Evolutionary conservation across 139 green algal species (phyloP).

Genomic region (Diplosphaera chodatii): DNA sequence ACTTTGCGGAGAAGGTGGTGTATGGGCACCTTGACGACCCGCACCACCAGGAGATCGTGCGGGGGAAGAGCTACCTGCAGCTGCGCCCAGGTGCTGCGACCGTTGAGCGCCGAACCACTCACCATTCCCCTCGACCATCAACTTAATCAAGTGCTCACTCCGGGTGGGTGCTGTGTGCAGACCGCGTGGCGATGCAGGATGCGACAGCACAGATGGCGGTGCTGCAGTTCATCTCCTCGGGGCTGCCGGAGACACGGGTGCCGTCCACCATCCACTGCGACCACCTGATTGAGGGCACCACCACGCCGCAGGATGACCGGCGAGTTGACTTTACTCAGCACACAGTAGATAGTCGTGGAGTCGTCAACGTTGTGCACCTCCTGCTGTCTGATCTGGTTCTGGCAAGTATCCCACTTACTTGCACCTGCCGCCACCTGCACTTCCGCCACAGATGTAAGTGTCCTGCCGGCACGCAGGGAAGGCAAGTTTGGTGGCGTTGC

Average conservation of each 20-base stretch:
- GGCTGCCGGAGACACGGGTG: slow-evolving; percentile 80
- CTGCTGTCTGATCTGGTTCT: no score
- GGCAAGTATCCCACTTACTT: no score
- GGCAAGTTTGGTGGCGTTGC: slow-evolving; percentile 67
- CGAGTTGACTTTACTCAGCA: no score
- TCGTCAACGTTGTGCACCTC: no score
- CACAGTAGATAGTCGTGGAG: no score
- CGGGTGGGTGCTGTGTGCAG: no score
- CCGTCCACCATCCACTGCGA: slow-evolving; percentile 95
- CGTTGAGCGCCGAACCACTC: no score
- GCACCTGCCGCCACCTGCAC: no score
- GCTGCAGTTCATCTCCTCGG: slow-evolving; percentile 94
- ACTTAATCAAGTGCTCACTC: no score
- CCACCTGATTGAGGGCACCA: slow-evolving; percentile 94
- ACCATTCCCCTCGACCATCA: no score
- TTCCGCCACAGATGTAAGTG: no score
- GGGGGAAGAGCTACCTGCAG: slow-evolving; percentile 81
- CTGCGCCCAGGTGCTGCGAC: slow-evolving; percentile 65
- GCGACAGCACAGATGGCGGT: slow-evolving; percentile 95
- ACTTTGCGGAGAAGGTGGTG: slow-evolving; percentile 89
- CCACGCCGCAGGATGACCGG: slow-evolving; percentile 76
- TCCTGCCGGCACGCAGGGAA: slow-evolving; percentile 21
- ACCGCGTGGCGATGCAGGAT: slow-evolving; percentile 95
- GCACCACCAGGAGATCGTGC: slow-evolving; percentile 69
- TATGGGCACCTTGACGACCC: slow-evolving; percentile 94